Evolutionary conservation across 306 rosid genomes (phyloP), one percentile per base, ranked within the genome.

Genomic region (Sphenostylis stenocarpa): DNA sequence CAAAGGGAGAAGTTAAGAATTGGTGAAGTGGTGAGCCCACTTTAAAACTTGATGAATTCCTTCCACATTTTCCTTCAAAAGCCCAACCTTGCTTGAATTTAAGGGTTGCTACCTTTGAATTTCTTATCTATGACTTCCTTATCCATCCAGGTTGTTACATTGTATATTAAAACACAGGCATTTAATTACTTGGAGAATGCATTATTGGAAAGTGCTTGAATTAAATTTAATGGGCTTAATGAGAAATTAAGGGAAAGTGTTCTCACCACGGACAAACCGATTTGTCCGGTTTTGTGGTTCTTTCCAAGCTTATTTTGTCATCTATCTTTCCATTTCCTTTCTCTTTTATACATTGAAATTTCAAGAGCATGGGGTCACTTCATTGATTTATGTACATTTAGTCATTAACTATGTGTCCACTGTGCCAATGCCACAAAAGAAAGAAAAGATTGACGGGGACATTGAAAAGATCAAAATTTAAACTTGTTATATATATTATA

Each of bases 1-100:
- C 85, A 73, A 63, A 52, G 51, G 77, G 81, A 66, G 81, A 73
- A 64, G 85, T 85, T 85, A 75, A 77, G 83, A 77, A 16, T 20
- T 29, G 56, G 65, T 51, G 41, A 58, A 49, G 64, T 47, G 56
- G 70, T 31, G 81, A 51, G 78, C 83, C 77, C 73, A 75, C 85
- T 47, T 6, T n/a, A n/a, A n/a, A n/a, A n/a, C n/a, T n/a, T n/a
- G 33, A 81, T 67, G 49, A 66, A 26, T 26, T 26, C 28, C 28
- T 76, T 47, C 26, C 6, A 61, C 60, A 39, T 24, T 75, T 62
- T 76, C 45, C 39, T 39, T 5, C 67, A 77, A 68, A 67, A 43
- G 21, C 69, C 45, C 52, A 39, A 55, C 39, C 77, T 55, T 20
- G 26, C 47, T 60, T 67, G 15, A 63, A 82, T 20, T 47, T 52